A percentile compares a stretch with the other conserved stretches of the same genome.
Conservation (phyloP, 345 rosid species). For the Murraya paniculata region DNA sequence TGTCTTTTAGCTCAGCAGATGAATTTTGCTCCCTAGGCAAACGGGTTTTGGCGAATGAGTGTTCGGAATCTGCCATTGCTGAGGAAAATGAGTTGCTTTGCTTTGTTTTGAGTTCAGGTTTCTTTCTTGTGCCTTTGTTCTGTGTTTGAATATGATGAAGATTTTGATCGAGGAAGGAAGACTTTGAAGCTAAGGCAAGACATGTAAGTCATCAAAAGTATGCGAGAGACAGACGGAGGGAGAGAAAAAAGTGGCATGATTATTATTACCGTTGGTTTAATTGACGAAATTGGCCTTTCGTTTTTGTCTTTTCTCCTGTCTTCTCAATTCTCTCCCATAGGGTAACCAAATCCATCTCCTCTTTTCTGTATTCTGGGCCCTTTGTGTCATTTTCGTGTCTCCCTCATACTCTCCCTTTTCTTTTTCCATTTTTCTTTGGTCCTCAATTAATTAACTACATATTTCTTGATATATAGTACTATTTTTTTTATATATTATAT, state of each 20-base stretch:
- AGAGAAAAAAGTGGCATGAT: constrained; percentile 24
- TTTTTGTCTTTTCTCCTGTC: not conserved
- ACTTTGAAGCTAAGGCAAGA: constrained; percentile 65
- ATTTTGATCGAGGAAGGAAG: constrained; percentile 52
- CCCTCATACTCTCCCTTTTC: too few species aligned
- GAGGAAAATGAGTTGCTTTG: not conserved
- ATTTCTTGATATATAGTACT: too few species aligned
- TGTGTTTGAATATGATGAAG: constrained; percentile 8
- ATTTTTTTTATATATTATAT: too few species aligned
- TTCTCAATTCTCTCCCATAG: too few species aligned
- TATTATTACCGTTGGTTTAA: constrained; percentile 31
- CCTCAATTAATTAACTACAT: too few species aligned
- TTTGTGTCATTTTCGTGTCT: not conserved
- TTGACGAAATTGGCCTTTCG: constrained; percentile 38
- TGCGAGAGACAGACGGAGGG: not conserved
- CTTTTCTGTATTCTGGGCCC: not conserved
- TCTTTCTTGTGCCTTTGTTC: not conserved
- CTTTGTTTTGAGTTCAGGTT: not conserved
- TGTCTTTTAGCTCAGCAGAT: not conserved
- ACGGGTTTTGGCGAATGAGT: constrained; percentile 23
- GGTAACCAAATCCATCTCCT: not conserved
- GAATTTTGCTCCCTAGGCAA: constrained; percentile 14
- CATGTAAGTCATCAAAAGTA: not conserved
- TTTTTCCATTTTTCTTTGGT: too few species aligned
- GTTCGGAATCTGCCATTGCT: constrained; percentile 50